Base-by-base conservation (phyloP, 352 stramenopile species). In the Hyaloperonospora brassicae region DNA sequence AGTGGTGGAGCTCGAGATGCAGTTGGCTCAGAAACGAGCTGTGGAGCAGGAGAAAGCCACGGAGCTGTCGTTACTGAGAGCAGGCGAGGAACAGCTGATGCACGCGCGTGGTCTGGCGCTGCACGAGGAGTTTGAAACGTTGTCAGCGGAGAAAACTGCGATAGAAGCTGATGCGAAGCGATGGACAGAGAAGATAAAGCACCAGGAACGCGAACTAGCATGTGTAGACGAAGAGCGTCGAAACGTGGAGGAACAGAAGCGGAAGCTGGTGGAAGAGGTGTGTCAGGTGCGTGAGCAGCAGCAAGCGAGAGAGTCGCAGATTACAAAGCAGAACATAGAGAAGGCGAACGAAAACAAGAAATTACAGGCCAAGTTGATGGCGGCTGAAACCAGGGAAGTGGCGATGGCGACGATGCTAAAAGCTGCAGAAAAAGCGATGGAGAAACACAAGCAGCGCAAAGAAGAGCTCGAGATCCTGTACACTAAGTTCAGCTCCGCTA, bases 1-100 rank as follows among this genome's bases (percentile, higher is more conserved):
- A 31, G 66, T 87, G 13, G 51, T 66, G 11, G 73, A 85, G 45
- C 47, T 85, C 27, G 73, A 82, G 55, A 78, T 65, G 21, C 72
- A 70, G 25, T 50, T 80, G 43, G 55, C 62, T n/a, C 69, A 82
- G 47, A 71, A 73, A 51, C 47, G 53, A 34, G 43, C 57, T 21
- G 57, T 63, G 12, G 64, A 83, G 27, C 62, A 57, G 14, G 72
- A 81, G 22, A 75, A 73, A 55, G 70, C 79, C 41, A 55, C 64
- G 25, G 70, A 79, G 43, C 53, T 82, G 40, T 57, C 57, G 1
- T 57, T 25, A 7, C 27, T 82, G 42, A 41, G 68, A 12, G 59
- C 57, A 0, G 64, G 65, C 14, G 61, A 76, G 5, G 70, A 68
- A 2, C 55, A 68, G 34, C 24, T 75, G 2, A 25, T 61, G 21